phyloP scores from a whole-genome alignment of 768 basidiomycete species.

The Amyloporia xantha region DNA sequence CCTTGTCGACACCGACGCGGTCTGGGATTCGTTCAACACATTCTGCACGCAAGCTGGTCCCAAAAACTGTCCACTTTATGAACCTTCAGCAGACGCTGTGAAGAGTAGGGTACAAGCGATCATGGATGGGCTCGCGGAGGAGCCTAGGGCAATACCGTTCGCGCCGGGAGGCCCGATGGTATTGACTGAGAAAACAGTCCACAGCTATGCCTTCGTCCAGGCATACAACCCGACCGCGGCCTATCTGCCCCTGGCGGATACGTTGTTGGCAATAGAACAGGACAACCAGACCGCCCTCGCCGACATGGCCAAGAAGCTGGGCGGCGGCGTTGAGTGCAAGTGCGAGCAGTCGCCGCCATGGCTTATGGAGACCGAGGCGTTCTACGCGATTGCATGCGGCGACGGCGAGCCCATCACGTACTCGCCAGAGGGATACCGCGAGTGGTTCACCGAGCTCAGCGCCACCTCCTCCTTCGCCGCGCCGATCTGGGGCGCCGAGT shows the following conservation, averaged over 20 bases:
- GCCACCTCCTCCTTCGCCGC: slow-evolving; percentile 8
- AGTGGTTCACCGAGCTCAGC: slow-evolving; percentile 1
- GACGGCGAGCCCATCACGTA: slow-evolving; percentile 11
- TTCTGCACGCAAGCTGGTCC: slow-evolving; percentile 22
- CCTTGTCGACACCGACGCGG: slow-evolving; percentile 19
- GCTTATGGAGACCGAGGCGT: too few relatives aligned
- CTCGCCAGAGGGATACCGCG: too few relatives aligned
- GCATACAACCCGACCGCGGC: slow-evolving; percentile 6
- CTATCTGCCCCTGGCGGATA: slow-evolving; percentile 9
- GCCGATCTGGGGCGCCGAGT: slow-evolving; percentile 13
- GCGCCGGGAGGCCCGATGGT: slow-evolving; percentile 10
- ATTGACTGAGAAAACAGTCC: slow-evolving; percentile 9
- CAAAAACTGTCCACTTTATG: slow-evolving; percentile 19
- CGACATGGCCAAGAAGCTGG: slow-evolving; percentile 6
- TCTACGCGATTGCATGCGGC: slow-evolving; percentile 14
- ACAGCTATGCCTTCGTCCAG: slow-evolving; percentile 7
- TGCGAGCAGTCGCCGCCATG: slow-evolving; percentile 3
- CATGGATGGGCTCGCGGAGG: slow-evolving; percentile 3
- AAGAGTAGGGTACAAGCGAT: slow-evolving; percentile 10
- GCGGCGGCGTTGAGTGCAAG: slow-evolving; percentile 9
- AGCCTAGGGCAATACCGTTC: slow-evolving; percentile 8
- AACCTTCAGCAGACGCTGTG: slow-evolving; percentile 15
- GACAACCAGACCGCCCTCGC: slow-evolving; percentile 10
- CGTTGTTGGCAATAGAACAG: slow-evolving; percentile 9
- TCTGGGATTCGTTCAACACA: slow-evolving; percentile 10